phyloP scores from a whole-genome alignment of 345 rosid species.

The Angophora floribunda region DNA sequence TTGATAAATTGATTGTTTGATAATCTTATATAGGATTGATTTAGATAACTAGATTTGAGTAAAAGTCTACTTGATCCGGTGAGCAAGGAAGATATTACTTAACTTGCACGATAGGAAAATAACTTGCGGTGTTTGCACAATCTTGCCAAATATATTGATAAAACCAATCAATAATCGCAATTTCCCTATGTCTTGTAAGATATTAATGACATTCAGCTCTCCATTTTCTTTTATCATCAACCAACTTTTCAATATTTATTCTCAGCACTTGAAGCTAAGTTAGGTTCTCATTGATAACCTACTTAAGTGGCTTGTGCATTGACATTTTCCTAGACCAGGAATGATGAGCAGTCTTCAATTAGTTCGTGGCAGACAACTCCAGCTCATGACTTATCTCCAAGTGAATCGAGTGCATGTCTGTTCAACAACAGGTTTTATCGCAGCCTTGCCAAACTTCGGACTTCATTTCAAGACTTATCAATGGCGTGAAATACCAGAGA shows the following conservation, averaged over 20 bases:
- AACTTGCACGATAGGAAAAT: background rate
- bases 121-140: background rate
- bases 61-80: background rate
- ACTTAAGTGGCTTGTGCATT: background rate
- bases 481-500: background rate
- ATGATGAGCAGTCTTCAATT: background rate
- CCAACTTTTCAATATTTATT: background rate
- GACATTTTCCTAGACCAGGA: background rate
- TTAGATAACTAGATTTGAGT: background rate
- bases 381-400: background rate
- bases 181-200: background rate
- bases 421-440: background rate
- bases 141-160: background rate
- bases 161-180: background rate
- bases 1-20: background rate
- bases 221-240: background rate
- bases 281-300: background rate
- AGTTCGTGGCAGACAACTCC: background rate
- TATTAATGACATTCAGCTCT: background rate
- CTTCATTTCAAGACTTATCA: background rate
- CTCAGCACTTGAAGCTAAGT: background rate
- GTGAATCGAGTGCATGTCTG: background rate
- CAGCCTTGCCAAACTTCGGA: background rate
- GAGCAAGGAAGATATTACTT: background rate
- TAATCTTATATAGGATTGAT: background rate